Conservation (phyloP, 2,329 filamentous ascomycete genomes). For the Rosellinia necatrix region DNA sequence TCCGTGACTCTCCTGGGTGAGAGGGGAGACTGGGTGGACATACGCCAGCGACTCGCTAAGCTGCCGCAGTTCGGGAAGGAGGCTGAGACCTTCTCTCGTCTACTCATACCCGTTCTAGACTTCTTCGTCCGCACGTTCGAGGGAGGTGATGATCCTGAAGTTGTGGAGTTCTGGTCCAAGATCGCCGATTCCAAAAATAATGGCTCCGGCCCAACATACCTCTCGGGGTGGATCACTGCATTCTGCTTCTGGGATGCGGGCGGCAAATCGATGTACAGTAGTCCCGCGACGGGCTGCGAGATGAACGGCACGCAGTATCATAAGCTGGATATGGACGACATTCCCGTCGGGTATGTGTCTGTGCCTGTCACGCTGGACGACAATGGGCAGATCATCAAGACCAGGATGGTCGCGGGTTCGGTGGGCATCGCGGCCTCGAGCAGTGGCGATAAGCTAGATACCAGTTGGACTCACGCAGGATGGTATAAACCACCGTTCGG, state of each 20-base stretch:
- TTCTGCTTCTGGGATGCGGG: conserved; percentile 18
- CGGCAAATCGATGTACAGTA: neutral
- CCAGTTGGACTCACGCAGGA: too few relatives aligned
- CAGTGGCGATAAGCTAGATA: neutral
- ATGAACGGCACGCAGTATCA: neutral
- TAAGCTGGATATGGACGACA: neutral
- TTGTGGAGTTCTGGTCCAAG: conserved; percentile 45
- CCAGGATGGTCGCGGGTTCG: conserved; percentile 11
- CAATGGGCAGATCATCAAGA: neutral
- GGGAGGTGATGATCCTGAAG: conserved; percentile 28
- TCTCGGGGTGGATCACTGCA: conserved; percentile 19
- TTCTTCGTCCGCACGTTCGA: conserved; percentile 47
- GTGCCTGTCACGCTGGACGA: conserved; percentile 12
- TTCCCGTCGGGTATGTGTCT: conserved; percentile 6
- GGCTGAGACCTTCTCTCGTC: conserved; percentile 38
- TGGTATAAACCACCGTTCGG: too few relatives aligned
- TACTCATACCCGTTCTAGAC: conserved; percentile 46
- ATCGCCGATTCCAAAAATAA: neutral
- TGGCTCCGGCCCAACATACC: neutral
- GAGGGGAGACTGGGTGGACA: conserved; percentile 48
- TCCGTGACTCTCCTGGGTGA: conserved; percentile 57
- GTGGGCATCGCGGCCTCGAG: conserved; percentile 13
- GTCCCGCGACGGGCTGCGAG: neutral
- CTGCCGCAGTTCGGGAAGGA: conserved; percentile 45
- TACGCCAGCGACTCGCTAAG: conserved; percentile 43